phyloP scores from a whole-genome alignment of 179 eudicot genomes.

The Actinidia chinensis region DNA sequence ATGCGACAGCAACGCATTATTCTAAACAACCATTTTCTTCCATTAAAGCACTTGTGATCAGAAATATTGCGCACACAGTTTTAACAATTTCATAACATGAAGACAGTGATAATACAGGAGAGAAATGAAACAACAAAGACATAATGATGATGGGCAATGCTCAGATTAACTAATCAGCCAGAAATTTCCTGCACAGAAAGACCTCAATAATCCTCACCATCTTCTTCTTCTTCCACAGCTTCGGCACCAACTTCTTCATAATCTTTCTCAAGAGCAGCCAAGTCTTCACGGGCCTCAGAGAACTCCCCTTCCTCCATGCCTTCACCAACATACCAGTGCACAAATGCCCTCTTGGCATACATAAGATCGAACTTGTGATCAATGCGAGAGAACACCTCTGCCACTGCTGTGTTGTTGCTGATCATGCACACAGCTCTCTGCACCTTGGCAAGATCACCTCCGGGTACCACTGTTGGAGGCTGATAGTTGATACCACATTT shows the following conservation, averaged over 20 bases:
- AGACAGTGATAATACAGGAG: background rate
- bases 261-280: constrained; percentile 83
- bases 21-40: constrained; percentile 1
- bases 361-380: constrained; percentile 92
- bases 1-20: background rate
- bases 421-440: constrained; percentile 95
- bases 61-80: background rate
- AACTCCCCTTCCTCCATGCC: constrained; percentile 96
- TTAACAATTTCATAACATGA: background rate
- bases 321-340: constrained; percentile 93
- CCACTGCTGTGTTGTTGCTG: constrained; percentile 80
- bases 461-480: constrained; percentile 87
- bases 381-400: constrained; percentile 85
- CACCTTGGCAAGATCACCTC: constrained; percentile 91
- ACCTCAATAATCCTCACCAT: constrained; percentile 53
- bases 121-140: constrained; percentile 8
- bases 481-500: constrained; percentile 88
- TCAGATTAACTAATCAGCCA: background rate
- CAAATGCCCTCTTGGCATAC: constrained; percentile 86
- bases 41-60: background rate
- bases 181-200: background rate
- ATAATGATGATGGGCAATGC: background rate
- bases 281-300: constrained; percentile 86
- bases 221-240: constrained; percentile 78
- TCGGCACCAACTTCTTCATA: constrained; percentile 88